Evolutionary conservation across 2,329 filamentous ascomycete species (phyloP).

Genomic region (Onygenales sp.): DNA sequence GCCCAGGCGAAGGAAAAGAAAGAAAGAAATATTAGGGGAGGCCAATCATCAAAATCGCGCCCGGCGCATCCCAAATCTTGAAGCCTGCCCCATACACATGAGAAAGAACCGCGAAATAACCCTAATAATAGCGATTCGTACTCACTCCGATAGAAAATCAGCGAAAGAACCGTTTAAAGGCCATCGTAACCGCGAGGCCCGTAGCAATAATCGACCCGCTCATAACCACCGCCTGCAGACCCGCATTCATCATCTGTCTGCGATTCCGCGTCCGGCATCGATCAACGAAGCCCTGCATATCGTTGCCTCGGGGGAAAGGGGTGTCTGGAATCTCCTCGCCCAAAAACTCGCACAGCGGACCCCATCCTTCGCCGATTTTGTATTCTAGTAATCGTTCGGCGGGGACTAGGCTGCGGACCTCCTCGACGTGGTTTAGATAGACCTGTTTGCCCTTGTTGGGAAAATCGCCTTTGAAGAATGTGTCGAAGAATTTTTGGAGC

Average conservation of each 20-base stretch:
- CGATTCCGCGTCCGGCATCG: constrained; percentile 44
- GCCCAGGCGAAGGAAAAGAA: not conserved
- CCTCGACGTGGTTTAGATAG: constrained; percentile 48
- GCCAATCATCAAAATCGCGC: not conserved
- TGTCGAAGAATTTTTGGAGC: constrained; percentile 59
- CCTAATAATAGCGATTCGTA: not conserved
- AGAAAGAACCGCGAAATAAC: not conserved
- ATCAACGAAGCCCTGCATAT: constrained; percentile 46
- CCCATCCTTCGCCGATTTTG: constrained; percentile 46
- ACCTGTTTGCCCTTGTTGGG: constrained; percentile 54
- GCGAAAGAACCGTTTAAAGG: constrained; percentile 30
- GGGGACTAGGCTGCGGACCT: constrained; percentile 40
- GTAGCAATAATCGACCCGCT: constrained; percentile 40
- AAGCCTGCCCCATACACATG: not conserved
- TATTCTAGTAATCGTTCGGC: constrained; percentile 45
- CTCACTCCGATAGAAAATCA: constrained; percentile 7
- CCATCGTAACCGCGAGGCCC: constrained; percentile 30
- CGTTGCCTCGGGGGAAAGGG: constrained; percentile 44
- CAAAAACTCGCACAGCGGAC: constrained; percentile 46
- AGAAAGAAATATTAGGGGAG: not conserved
- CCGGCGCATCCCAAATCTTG: not conserved
- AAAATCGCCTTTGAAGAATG: constrained; percentile 60
- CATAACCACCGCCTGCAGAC: constrained; percentile 42
- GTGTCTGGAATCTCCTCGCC: constrained; percentile 42
- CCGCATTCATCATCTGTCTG: constrained; percentile 47